Evolutionary conservation across 371 early-diverging fungal species (phyloP).

Genomic region (Amoeboaphelidium protococcarum): DNA sequence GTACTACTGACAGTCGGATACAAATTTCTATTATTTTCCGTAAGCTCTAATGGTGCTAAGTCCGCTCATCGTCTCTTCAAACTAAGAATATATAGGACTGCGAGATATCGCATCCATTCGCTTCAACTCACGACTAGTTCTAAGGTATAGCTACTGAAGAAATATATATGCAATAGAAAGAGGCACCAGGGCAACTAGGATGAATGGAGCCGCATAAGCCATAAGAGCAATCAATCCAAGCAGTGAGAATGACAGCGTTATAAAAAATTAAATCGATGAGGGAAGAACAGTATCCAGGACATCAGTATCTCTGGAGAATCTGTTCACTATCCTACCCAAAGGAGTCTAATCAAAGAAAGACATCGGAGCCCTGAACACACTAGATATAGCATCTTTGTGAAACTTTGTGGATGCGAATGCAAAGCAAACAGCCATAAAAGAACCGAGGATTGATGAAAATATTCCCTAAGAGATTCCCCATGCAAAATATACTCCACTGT

Average conservation of each 20-base stretch:
- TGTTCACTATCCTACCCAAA: slow-evolving; percentile 1
- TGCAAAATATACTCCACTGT: slow-evolving; percentile 14
- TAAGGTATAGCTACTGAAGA: slow-evolving; percentile 9
- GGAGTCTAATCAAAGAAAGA: slow-evolving; percentile 1
- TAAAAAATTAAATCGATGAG: too few species aligned
- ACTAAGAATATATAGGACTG: too few species aligned
- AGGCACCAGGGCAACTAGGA: slow-evolving; percentile 25
- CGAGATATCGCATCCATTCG: too few species aligned
- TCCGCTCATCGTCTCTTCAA: too few species aligned
- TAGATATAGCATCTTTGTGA: slow-evolving; percentile 9
- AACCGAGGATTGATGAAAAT: slow-evolving; percentile 1
- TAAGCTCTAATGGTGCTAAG: too few species aligned
- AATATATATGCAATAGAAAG: slow-evolving; percentile 14
- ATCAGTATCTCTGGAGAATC: slow-evolving; percentile 41
- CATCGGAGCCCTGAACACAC: slow-evolving; percentile 10
- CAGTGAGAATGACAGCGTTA: slow-evolving; percentile 24
- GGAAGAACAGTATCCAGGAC: too few species aligned
- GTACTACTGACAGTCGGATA: too few species aligned
- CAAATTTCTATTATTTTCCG: too few species aligned
- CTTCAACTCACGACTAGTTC: too few species aligned
- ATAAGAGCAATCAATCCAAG: slow-evolving; percentile 24
- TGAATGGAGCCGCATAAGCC: slow-evolving; percentile 19
- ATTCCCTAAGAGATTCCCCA: slow-evolving; percentile 12
- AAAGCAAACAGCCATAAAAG: not conserved
- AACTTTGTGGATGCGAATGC: slow-evolving; percentile 8